Evolutionary conservation across 176 grass and related monocot species (phyloP).

Genomic region (Oryza glumipatula): DNA sequence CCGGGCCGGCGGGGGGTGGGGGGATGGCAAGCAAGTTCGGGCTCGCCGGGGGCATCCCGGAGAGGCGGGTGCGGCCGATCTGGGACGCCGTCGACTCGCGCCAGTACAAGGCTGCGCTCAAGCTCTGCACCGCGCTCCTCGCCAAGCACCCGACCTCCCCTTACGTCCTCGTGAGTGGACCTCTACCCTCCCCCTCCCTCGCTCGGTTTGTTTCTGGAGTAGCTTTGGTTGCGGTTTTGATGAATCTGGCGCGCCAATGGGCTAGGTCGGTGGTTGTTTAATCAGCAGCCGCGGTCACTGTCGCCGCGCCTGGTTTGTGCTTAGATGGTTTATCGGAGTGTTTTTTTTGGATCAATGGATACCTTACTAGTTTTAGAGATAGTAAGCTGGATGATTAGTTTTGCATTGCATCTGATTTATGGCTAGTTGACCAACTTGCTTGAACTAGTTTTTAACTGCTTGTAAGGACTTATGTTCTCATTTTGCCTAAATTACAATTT

Average conservation of each 20-base stretch:
- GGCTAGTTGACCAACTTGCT: background rate
- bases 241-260: slow-evolving; percentile 37
- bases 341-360: slow-evolving; percentile 26
- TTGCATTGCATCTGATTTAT: slow-evolving; percentile 8
- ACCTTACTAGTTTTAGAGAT: background rate
- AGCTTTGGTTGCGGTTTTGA: background rate
- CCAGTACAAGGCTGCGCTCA: slow-evolving; percentile 83
- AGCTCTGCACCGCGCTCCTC: slow-evolving; percentile 70
- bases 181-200: slow-evolving; percentile 9
- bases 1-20: slow-evolving; percentile 24
- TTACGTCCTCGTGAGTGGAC: slow-evolving; percentile 77
- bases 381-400: background rate
- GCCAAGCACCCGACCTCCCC: slow-evolving; percentile 82
- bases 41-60: slow-evolving; percentile 87
- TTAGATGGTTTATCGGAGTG: background rate
- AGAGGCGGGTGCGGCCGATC: slow-evolving; percentile 86
- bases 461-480: background rate
- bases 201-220: background rate
- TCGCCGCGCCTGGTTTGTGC: background rate
- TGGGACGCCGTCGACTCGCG: slow-evolving; percentile 97
- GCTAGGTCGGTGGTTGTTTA: background rate
- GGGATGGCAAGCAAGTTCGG: slow-evolving; percentile 87
- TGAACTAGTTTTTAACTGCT: background rate
- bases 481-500: background rate
- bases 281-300: background rate